A percentile compares a stretch with the other conserved stretches of the same genome.
Evolutionary conservation across 345 rosid species (phyloP).

Genomic region (Eucalyptus globulus): DNA sequence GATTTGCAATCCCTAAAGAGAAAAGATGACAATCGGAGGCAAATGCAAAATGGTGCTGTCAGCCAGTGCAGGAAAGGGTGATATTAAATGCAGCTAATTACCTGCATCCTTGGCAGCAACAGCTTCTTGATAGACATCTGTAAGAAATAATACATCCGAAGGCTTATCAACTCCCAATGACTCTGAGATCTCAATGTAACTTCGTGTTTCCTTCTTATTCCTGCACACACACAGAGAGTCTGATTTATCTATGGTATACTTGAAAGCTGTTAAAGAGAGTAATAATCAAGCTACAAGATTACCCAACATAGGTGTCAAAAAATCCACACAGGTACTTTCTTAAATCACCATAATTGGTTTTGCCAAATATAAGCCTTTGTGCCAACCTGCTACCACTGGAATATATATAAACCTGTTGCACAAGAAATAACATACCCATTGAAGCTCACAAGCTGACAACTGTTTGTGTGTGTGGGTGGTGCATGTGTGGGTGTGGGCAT

Average conservation of each 20-base stretch:
- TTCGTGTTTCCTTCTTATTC: slow-evolving; percentile 61
- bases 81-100: slow-evolving; percentile 1
- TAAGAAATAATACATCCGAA: slow-evolving; percentile 68
- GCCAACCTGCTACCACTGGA: slow-evolving; percentile 97
- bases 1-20: neutral
- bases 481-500: neutral
- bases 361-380: slow-evolving; percentile 83
- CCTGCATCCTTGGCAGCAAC: slow-evolving; percentile 82
- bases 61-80: neutral
- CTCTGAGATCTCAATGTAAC: slow-evolving; percentile 67
- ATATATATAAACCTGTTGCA: slow-evolving; percentile 75
- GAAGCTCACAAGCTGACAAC: neutral
- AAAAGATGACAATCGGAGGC: neutral
- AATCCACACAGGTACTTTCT: slow-evolving; percentile 76
- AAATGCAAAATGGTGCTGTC: neutral
- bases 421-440: neutral
- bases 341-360: slow-evolving; percentile 73
- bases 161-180: slow-evolving; percentile 79
- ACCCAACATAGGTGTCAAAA: slow-evolving; percentile 85
- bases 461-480: neutral
- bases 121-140: slow-evolving; percentile 86
- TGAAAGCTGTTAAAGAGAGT: neutral
- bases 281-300: neutral
- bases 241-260: neutral
- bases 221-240: slow-evolving; percentile 11